Evolutionary conservation across 305 asterid genomes (phyloP).

Genomic region (Striga hermonthica): DNA sequence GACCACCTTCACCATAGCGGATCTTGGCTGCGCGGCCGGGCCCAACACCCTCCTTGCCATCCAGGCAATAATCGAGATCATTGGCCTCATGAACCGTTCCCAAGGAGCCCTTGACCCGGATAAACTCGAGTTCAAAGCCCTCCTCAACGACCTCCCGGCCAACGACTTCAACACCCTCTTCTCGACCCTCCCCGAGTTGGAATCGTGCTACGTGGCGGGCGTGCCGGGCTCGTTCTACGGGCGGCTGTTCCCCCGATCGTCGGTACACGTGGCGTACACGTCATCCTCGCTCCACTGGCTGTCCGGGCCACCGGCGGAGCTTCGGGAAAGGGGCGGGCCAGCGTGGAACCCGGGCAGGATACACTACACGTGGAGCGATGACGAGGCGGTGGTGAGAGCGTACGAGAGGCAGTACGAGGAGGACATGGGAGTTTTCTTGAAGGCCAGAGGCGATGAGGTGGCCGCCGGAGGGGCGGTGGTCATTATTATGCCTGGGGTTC

Average conservation of each 20-base stretch:
- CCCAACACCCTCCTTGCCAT: slow-evolving; percentile 40
- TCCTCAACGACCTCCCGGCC: slow-evolving; percentile 32
- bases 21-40: slow-evolving; percentile 45
- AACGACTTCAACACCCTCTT: slow-evolving; percentile 49
- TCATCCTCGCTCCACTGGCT: slow-evolving; percentile 38
- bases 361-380: slow-evolving; percentile 32
- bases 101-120: not conserved
- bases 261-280: slow-evolving; percentile 33
- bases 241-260: slow-evolving; percentile 35
- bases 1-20: slow-evolving; percentile 32
- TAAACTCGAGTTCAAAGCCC: slow-evolving; percentile 33
- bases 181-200: slow-evolving; percentile 28
- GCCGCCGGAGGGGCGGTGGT: slow-evolving; percentile 34
- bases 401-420: slow-evolving; percentile 26
- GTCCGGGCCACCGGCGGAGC: slow-evolving; percentile 28
- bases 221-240: slow-evolving; percentile 39
- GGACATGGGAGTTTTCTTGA: slow-evolving; percentile 31
- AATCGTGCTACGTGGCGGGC: slow-evolving; percentile 31
- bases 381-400: slow-evolving; percentile 33
- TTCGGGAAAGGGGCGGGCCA: slow-evolving; percentile 19
- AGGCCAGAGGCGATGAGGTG: slow-evolving; percentile 34
- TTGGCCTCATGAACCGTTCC: slow-evolving; percentile 1
- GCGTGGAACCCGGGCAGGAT: slow-evolving; percentile 38
- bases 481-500: slow-evolving; percentile 30
- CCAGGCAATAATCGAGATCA: slow-evolving; percentile 29